Base-by-base conservation (phyloP, 2,329 filamentous ascomycete species). In the Ceratocystis smalleyi region DNA sequence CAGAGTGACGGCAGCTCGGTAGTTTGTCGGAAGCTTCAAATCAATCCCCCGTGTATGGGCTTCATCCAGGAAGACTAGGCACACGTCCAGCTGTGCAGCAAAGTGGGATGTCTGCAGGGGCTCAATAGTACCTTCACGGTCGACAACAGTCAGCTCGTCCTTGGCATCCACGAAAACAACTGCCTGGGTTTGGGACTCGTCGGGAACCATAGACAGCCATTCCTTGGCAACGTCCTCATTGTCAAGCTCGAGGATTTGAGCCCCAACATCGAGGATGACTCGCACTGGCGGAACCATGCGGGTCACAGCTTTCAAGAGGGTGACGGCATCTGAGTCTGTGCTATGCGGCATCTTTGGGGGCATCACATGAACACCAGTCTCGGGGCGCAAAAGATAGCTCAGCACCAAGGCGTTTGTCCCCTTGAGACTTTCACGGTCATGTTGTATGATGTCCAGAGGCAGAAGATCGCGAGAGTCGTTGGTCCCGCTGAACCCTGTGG, bases 241-340 rank as follows among this genome's bases (percentile, higher is more conserved):
- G 17, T 74, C 76, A 0, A 85, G 72, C 35, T 90, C 86, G 0
- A 91, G 71, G 4, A 91, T 80, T 60, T 86, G 82, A 0, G 87
- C 86, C 0, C 87, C 87, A 0, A 87, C 85, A 67, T 91, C 86
- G 0, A 91, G 75, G 0, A 91, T 79, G 0, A 90, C 85, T 0
- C 78, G 77, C 0, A 81, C 75, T 0, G 73, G 70, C 0, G 74
- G 73, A 0, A 74, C 54, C 55, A 81, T 71, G 0, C 57, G 57
- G 0, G 74, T 70, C 0, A 86, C 74, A 3, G 76, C 70, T 0
- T 71, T 40, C 0, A 90, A 69, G 0, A 87, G 69, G 0, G 69
- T 67, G 10, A 76, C 70, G 0, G 77, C 76, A 62, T 77, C 71
- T 0, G 72, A 71, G 2, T 68, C 67, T 0, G 64, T 59, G 0